These are phyloP conservation scores for Hygrophorus russula DNA, from an alignment of 768 basidiomycete species.

Conservation along the genomic window DNA sequence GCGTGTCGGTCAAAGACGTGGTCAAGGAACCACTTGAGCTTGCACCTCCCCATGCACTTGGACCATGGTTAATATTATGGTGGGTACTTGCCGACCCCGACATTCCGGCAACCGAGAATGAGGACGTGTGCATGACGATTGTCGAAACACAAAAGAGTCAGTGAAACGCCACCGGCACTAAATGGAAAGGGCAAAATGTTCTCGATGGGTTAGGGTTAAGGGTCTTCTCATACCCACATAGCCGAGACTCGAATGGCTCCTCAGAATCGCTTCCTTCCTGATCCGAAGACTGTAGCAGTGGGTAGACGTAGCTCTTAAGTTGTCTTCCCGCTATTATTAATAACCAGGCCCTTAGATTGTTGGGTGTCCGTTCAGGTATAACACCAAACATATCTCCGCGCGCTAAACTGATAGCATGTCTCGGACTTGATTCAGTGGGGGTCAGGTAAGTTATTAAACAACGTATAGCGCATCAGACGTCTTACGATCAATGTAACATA, in stretches of 20 bases:
- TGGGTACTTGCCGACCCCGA: constrained; percentile 36
- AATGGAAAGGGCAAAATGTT: no score
- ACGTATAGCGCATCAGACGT: constrained; percentile 3
- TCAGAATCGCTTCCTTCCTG: constrained; percentile 33
- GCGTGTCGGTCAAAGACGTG: constrained; percentile 50
- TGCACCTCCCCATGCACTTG: constrained; percentile 41
- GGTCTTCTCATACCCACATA: neutral
- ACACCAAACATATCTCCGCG: constrained; percentile 2
- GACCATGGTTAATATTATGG: constrained; percentile 22
- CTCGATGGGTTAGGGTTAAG: no score
- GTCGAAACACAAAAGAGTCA: no score
- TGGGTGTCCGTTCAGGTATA: constrained; percentile 91
- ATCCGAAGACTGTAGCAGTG: constrained; percentile 74
- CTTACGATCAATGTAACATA: constrained; percentile 19
- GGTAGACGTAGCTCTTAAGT: constrained; percentile 19
- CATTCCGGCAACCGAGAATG: constrained; percentile 54
- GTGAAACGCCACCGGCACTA: no score
- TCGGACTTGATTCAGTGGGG: constrained; percentile 33
- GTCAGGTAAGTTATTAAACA: constrained; percentile 37
- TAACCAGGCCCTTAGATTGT: constrained; percentile 50
- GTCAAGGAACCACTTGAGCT: constrained; percentile 33
- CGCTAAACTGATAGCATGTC: constrained; percentile 3
- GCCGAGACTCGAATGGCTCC: no score
- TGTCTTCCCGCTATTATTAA: constrained; percentile 7
- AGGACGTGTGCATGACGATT: constrained; percentile 25